phyloP scores from a whole-genome alignment of 164 flowering plant genomes.

The Tetracentron sinense region DNA sequence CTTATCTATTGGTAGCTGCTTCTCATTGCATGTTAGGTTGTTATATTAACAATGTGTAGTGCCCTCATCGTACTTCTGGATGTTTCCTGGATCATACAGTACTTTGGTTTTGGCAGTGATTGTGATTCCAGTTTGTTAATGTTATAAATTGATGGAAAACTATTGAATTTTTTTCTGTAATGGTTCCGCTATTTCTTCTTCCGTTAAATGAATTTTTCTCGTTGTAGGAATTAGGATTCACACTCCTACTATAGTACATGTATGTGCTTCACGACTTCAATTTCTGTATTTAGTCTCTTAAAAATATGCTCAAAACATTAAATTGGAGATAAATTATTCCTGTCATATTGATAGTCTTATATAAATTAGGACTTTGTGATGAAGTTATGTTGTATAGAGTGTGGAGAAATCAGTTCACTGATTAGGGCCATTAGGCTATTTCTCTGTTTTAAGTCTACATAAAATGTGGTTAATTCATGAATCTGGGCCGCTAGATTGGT shows the following conservation, averaged over 20 bases:
- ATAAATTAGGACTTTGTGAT: not conserved
- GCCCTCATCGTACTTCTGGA: not conserved
- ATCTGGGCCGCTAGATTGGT: too few relatives aligned
- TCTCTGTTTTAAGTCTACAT: not conserved
- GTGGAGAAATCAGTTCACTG: not conserved
- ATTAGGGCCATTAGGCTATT: not conserved
- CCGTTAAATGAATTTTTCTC: not conserved
- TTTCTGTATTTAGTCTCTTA: not conserved
- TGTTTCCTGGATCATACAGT: not conserved
- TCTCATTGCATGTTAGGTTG: too few relatives aligned
- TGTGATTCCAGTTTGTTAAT: too few relatives aligned
- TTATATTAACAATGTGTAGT: not conserved
- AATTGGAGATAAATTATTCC: not conserved
- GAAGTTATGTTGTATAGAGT: not conserved
- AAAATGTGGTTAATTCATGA: too few relatives aligned
- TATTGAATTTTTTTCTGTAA: too few relatives aligned
- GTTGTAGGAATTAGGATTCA: not conserved
- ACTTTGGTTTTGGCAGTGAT: too few relatives aligned
- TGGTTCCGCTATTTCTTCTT: too few relatives aligned
- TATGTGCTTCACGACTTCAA: not conserved
- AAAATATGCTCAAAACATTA: not conserved
- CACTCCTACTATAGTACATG: too few relatives aligned
- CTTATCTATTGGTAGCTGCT: not conserved
- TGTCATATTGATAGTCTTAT: too few relatives aligned
- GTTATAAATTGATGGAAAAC: too few relatives aligned